Evolutionary conservation across 371 early-diverging fungal genomes (phyloP), one percentile per base, ranked within the genome.

Genomic region (Mucor ambiguus): DNA sequence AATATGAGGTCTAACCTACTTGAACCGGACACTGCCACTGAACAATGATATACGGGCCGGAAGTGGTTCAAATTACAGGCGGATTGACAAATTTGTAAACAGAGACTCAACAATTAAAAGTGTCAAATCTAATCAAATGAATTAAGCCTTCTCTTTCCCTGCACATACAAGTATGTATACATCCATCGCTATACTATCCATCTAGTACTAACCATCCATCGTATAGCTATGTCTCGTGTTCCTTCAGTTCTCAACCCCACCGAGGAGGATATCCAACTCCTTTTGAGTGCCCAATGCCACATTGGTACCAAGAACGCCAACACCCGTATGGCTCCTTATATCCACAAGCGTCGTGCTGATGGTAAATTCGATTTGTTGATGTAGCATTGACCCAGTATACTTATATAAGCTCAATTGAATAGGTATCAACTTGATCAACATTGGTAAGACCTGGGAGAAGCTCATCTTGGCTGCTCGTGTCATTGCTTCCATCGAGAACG

Each of bases 401-500:
- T 52, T 28, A 52, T 26, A 2, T 28, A 8, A 4, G 3, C 5
- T 41, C 41, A 37, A 8, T 54, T 56, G 7, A 52, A 10, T 52
- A 77, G 77, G 77, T 71, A 77, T 98, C 83, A 87, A 96, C 92
- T 87, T 99, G 83, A 96, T 99, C 89, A 96, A 99, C 92, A 86
- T 98, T 63, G 93, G 93, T 77, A 97, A 98, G 90, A 98, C 96
- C 79, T 99, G 99, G 98, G 98, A 99, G 87, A 99, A 99, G 92
- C 82, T 99, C 55, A 92, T 99, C 66, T 82, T 99, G 56, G 99
- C 99, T 74, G 98, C 99, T 68, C 95, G 99, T 86, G 87, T 96
- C 84, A 95, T 98, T 76, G 95, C 95, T 64, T 87, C 96, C 78
- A 92, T 99, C 74, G 96, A 97, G 87, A 96, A 98, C 92, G 76